phyloP scores from a whole-genome alignment of 345 rosid genomes.

The Gossypium anomalum region DNA sequence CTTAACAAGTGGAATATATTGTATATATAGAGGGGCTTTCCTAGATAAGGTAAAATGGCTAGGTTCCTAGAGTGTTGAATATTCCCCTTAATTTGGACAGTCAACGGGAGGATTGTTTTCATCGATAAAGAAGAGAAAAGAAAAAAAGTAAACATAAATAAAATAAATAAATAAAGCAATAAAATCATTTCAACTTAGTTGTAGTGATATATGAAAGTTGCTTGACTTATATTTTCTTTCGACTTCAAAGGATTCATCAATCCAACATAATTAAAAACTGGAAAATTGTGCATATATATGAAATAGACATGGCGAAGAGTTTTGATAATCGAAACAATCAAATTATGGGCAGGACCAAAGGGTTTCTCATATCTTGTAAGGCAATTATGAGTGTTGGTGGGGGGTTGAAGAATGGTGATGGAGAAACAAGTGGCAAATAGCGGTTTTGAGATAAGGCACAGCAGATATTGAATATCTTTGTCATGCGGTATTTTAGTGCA shows the following conservation, averaged over 20 bases:
- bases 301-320: not conserved
- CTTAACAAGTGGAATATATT: not conserved
- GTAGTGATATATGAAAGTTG: not conserved
- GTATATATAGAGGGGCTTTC: not conserved
- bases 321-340: too few species aligned
- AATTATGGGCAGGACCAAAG: too few species aligned
- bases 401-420: slow-evolving; percentile 38
- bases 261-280: not conserved
- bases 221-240: not conserved
- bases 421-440: slow-evolving; percentile 31
- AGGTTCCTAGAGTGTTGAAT: not conserved
- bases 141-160: not conserved
- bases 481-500: slow-evolving; percentile 17
- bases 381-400: slow-evolving; percentile 26
- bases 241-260: not conserved
- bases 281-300: not conserved
- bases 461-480: slow-evolving; percentile 22
- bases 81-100: slow-evolving; percentile 13
- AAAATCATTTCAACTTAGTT: too few species aligned
- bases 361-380: too few species aligned
- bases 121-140: not conserved
- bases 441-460: slow-evolving; percentile 37
- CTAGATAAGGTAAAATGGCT: not conserved
- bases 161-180: not conserved
- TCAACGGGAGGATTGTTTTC: not conserved